Evolutionary conservation across 345 rosid genomes (phyloP).

Genomic region (Hypericum perforatum): DNA sequence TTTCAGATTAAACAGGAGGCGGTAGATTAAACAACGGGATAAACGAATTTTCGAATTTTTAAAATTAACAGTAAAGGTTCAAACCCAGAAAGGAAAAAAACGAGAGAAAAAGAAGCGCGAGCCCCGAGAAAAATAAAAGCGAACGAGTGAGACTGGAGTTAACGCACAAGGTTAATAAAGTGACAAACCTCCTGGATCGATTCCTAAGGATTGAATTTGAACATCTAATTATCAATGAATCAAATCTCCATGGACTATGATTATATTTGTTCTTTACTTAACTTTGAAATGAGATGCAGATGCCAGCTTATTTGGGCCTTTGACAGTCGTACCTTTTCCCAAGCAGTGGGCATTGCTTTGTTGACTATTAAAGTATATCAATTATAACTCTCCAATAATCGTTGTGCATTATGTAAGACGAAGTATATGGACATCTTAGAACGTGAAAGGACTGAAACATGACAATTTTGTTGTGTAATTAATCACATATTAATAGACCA

Average conservation of each 20-base stretch:
- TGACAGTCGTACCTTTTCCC: too few species aligned
- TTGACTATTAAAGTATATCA: too few species aligned
- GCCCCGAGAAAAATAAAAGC: conserved; percentile 9
- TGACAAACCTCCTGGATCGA: conserved; percentile 48
- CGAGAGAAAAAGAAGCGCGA: conserved; percentile 7
- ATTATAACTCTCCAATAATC: too few species aligned
- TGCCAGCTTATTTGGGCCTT: background rate
- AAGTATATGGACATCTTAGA: too few species aligned
- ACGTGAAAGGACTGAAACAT: too few species aligned
- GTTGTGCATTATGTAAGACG: too few species aligned
- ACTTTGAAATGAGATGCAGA: background rate
- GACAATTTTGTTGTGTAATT: too few species aligned
- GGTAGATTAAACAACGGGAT: conserved; percentile 12
- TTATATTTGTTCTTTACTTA: too few species aligned
- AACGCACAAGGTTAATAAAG: conserved; percentile 23
- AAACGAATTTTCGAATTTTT: background rate
- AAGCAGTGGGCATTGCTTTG: too few species aligned
- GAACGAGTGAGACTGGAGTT: conserved; percentile 33
- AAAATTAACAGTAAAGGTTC: background rate
- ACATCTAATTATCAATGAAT: conserved; percentile 3
- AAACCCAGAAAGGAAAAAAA: conserved; percentile 8
- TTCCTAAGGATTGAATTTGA: conserved; percentile 33
- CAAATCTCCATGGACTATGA: too few species aligned
- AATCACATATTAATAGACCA: too few species aligned
- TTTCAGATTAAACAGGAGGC: conserved; percentile 5